These are phyloP conservation scores for Gossypium longicalyx DNA, from an alignment of 345 rosid species.

Conservation along the genomic window DNA sequence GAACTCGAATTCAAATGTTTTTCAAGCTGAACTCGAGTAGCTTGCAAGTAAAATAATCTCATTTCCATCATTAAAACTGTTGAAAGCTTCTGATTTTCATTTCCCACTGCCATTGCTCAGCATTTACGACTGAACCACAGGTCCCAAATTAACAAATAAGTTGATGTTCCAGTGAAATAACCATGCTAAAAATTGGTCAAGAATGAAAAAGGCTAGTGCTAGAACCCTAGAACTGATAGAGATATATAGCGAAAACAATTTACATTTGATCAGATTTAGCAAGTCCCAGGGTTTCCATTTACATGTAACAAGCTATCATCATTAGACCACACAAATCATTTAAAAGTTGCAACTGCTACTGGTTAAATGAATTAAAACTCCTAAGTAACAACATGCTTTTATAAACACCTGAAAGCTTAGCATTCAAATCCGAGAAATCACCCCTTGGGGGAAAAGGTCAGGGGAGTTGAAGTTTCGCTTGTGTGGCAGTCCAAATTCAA, in stretches of 20 bases:
- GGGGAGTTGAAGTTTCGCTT: conserved; percentile 2
- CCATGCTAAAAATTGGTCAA: too few relatives aligned
- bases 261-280: conserved; percentile 2
- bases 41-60: too few relatives aligned
- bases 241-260: neutral
- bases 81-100: too few relatives aligned
- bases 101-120: too few relatives aligned
- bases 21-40: too few relatives aligned
- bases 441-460: neutral
- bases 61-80: too few relatives aligned
- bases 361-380: conserved; percentile 10
- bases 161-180: neutral
- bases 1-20: too few relatives aligned
- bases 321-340: conserved; percentile 11
- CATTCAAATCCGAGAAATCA: conserved; percentile 6
- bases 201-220: neutral
- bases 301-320: conserved; percentile 4
- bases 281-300: neutral
- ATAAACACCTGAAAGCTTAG: conserved; percentile 4
- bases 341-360: neutral
- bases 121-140: too few relatives aligned
- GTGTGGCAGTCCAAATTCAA: neutral
- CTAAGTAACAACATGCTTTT: neutral
- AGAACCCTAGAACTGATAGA: neutral
- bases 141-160: neutral